Conservation (phyloP, 495 filamentous ascomycete species). For the Xylaria castorea region DNA sequence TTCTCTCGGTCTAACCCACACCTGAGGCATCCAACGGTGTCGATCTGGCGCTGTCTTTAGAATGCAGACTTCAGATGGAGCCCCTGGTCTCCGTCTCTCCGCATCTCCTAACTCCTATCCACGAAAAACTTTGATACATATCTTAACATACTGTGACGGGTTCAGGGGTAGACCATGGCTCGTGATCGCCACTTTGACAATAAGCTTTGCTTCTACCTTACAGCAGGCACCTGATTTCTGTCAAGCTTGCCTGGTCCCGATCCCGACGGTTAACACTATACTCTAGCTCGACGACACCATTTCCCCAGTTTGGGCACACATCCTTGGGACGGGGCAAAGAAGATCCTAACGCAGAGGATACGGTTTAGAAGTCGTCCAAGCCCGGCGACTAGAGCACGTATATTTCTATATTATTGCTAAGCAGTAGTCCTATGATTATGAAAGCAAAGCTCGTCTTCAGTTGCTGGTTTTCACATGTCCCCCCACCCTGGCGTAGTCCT, state of each 20-base stretch:
- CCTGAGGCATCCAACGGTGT: neutral
- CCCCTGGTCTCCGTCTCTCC: conserved; percentile 6
- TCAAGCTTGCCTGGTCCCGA: conserved; percentile 20
- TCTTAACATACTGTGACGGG: conserved; percentile 15
- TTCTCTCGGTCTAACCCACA: neutral
- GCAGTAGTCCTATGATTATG: neutral
- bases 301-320: neutral
- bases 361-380: neutral
- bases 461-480: conserved; percentile 1
- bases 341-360: neutral
- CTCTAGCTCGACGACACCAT: conserved; percentile 14
- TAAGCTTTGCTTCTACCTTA: conserved; percentile 9
- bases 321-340: conserved; percentile 10
- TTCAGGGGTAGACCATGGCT: conserved; percentile 19
- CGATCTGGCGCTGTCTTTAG: conserved; percentile 5
- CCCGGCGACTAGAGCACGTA: conserved; percentile 1
- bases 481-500: neutral
- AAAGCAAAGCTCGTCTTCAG: conserved; percentile 10
- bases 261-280: neutral
- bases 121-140: conserved; percentile 14
- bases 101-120: conserved; percentile 19
- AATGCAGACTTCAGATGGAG: conserved; percentile 16
- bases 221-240: conserved; percentile 9
- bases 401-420: conserved; percentile 4
- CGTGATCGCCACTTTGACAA: neutral